Conservation (phyloP, 2,329 filamentous ascomycete genomes). For the Talaromyces sp. region DNA sequence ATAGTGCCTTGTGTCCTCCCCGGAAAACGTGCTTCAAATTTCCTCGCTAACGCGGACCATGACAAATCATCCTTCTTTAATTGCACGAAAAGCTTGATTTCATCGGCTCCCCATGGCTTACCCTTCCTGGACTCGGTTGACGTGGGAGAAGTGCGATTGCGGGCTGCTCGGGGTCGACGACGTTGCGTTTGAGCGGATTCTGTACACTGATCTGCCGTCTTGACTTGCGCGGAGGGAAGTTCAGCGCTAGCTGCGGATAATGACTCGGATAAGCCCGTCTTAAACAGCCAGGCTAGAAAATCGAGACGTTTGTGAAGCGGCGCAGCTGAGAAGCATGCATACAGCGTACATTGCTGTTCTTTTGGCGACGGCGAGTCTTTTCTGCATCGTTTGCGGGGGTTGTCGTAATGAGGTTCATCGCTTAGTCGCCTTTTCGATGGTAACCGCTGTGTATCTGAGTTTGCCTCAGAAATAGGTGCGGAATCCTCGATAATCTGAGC, state of each 20-base stretch:
- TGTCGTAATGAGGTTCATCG: background rate
- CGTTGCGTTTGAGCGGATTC: background rate
- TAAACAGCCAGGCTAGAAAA: background rate
- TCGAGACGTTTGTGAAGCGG: background rate
- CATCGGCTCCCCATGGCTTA: background rate
- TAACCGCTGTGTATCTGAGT: background rate
- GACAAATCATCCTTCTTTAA: too few relatives aligned
- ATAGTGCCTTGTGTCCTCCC: too few relatives aligned
- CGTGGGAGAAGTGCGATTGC: background rate
- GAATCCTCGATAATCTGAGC: too few relatives aligned
- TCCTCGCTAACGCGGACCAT: too few relatives aligned
- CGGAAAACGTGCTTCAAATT: too few relatives aligned
- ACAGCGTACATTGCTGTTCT: background rate
- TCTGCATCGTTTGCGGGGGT: background rate
- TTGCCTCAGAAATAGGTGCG: too few relatives aligned
- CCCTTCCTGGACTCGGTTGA: background rate
- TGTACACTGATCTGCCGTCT: background rate
- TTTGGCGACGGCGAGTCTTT: background rate
- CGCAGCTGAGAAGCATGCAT: background rate
- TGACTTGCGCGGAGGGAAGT: background rate
- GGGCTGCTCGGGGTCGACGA: background rate
- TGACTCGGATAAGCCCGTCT: background rate
- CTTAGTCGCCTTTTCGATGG: background rate
- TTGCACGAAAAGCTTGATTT: background rate
- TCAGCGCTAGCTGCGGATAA: background rate